Evolutionary conservation across 2,329 filamentous ascomycete genomes (phyloP).

Genomic region (Biscogniauxia sp.): DNA sequence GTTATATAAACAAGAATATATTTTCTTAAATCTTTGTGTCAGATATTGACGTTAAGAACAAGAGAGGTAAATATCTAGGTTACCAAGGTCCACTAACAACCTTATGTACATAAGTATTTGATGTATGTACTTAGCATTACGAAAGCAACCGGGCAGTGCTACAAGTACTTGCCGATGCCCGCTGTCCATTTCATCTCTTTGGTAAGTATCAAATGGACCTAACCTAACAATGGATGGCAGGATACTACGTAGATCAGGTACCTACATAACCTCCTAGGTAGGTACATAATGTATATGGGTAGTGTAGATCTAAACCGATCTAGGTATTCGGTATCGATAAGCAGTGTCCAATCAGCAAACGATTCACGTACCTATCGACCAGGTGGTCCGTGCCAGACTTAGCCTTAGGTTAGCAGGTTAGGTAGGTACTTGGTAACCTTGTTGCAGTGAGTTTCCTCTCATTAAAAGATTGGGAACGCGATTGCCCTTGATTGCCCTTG

Average conservation of each 20-base stretch:
- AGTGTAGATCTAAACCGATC: neutral
- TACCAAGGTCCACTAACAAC: no score
- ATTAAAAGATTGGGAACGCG: conserved; percentile 1
- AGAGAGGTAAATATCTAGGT: no score
- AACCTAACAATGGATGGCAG: no score
- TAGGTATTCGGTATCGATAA: neutral
- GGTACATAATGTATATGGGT: neutral
- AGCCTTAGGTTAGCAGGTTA: neutral
- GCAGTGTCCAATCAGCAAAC: neutral
- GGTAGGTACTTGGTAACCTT: neutral
- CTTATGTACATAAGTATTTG: no score
- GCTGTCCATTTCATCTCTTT: no score
- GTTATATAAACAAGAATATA: no score
- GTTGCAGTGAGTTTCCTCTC: neutral
- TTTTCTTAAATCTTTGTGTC: no score
- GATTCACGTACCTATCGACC: neutral
- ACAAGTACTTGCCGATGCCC: neutral
- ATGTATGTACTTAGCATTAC: neutral
- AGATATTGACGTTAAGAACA: no score
- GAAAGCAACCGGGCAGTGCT: neutral
- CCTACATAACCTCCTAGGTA: neutral
- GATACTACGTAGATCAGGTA: no score
- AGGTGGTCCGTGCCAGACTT: neutral
- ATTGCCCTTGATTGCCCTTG: conserved; percentile 16
- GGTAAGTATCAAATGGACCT: no score